Base-by-base conservation (phyloP, 192 early-diverging fungal species). In the Entomortierella beljakovae region DNA sequence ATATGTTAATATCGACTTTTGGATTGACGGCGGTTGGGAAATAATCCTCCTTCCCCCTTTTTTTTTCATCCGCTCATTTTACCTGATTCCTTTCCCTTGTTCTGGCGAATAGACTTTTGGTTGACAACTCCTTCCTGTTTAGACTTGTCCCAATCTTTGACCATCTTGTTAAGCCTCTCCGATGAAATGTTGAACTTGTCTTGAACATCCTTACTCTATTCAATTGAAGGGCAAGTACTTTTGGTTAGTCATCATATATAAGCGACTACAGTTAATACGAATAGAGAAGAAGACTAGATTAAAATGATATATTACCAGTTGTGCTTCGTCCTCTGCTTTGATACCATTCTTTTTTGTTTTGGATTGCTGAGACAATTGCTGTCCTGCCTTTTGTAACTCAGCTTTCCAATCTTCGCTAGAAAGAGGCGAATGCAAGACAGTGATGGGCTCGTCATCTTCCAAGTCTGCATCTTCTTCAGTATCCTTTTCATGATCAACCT, bases 141-240 rank as follows among this genome's bases (percentile, higher is more conserved):
- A 13, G 74, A 66, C 58, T 75, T 71, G 52, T 71, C 74, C 50
- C 81, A 82, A 57, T 85, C 81, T 55, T 83, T 83, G 35, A 87
- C 56, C 54, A 89, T 69, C 46, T 86, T 87, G 37, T 52, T 67
- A 6, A 86, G 32, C 29, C 82, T 77, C 8, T 75, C 88, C 20
- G 81, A 75, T 16, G 86, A 82, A 13, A 89, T 80, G 32, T 85
- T 86, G 52, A 81, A 89, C 59, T 82, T 84, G 61, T 84, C 80
- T 37, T 89, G 83, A 8, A 85, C 83, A 61, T 84, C 75, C 34
- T 83, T 87, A 37, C 80, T 72, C 88, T 89, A 37, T 10, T 46
- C 20, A 5, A 46, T 20, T 46, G 37, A 13, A 8, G 37, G 13
- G 37, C 6, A 38, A 13, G 13, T 6, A 38, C 37, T 38, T 13